Evolutionary conservation across 805 yeast genomes (phyloP).

Genomic region (Candida berthetii): DNA sequence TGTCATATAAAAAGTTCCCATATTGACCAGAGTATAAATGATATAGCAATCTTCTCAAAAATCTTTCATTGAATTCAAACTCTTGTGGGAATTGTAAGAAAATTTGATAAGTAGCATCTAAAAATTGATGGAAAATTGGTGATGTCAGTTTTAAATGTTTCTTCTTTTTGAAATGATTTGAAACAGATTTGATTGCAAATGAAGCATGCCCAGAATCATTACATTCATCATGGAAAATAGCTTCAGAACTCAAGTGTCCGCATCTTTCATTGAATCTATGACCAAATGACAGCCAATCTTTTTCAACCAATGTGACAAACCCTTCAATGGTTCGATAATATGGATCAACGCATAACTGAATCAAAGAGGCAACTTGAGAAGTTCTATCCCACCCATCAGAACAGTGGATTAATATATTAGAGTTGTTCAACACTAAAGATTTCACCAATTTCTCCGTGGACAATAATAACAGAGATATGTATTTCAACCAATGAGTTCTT

Average conservation of each 20-base stretch:
- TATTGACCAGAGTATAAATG: conserved; percentile 93
- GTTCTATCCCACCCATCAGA: conserved; percentile 99
- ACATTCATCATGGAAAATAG: conserved; percentile 31
- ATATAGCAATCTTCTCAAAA: conserved; percentile 75
- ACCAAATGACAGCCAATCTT: conserved; percentile 95
- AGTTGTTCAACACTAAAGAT: conserved; percentile 75
- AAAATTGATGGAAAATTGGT: conserved; percentile 90
- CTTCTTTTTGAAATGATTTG: conserved; percentile 43
- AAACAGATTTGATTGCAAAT: conserved; percentile 39
- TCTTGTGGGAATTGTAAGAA: conserved; percentile 58
- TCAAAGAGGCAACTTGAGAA: conserved; percentile 77
- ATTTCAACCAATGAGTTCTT: conserved; percentile 75
- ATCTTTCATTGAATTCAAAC: conserved; percentile 88
- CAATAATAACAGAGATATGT: conserved; percentile 59
- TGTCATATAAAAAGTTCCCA: conserved; percentile 80
- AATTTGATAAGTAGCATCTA: conserved; percentile 85
- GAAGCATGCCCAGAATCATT: conserved; percentile 25
- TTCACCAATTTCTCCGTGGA: conserved; percentile 75
- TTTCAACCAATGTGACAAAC: conserved; percentile 77
- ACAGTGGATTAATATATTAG: conserved; percentile 85
- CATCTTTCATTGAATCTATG: conserved; percentile 81
- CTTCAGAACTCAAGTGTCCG: conserved; percentile 62
- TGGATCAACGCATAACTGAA: conserved; percentile 87
- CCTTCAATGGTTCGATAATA: conserved; percentile 85
- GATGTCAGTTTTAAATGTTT: conserved; percentile 59